Evolutionary conservation across 371 early-diverging fungal species (phyloP), one percentile per base, ranked within the genome.

Genomic region (Lichtheimia hyalospora): DNA sequence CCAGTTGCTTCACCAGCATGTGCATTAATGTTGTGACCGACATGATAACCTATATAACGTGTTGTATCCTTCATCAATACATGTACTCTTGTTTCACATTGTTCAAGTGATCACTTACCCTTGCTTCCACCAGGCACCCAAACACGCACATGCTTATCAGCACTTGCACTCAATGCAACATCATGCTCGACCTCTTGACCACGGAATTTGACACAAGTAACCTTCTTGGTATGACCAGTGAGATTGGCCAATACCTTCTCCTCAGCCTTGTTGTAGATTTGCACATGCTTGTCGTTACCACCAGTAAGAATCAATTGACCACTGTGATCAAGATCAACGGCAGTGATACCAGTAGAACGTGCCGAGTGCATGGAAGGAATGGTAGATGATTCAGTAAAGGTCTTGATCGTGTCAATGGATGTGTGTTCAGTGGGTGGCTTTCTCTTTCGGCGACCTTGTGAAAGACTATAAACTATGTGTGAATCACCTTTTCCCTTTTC

Each of bases 141-240:
- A 40, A 91, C 63, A 71, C 91, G 90, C 46, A 94, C 90, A 28
- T 88, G 89, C 58, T 91, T 89, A 77, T 95, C 96, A 13, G 83
- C 89, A 62, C 92, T 85, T 5, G 88, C 88, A 23, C 92, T 86
- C 49, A 96, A 52, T 49, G 85, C 89, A 24, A 76, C 61, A 68
- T 84, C 87, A 51, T 76, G 57, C 28, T 60, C 64, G 8, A 73
- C 77, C 57, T 77, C 77, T 27, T 78, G 77, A 52, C 88, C 86
- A 46, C 84, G 75, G 77, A 90, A 93, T 16, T 83, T 73, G 7
- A 90, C 89, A 41, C 79, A 68, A 4, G 85, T 89, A 39, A 95
- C 78, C 64, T 85, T 87, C 76, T 93, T 92, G 24, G 87, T 86
- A 63, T 92, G 92, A 21, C 93, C 95, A 65, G 91, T 88, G 58